Base-by-base conservation (phyloP, 1,139 yeast species). In the Candida mesenterica region DNA sequence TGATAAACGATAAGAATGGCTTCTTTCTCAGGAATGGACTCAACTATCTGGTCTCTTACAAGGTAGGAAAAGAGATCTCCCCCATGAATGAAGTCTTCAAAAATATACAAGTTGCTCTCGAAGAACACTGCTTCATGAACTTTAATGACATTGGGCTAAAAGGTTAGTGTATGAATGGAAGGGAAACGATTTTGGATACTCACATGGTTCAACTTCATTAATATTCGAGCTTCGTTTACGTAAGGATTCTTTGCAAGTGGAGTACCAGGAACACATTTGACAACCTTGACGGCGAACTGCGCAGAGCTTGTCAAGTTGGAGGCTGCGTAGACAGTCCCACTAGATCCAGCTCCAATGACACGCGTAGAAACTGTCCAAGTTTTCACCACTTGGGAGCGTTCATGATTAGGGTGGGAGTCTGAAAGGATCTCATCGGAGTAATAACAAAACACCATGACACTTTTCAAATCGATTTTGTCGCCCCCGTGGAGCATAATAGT, bases 21-120 rank as follows among this genome's bases (percentile, higher is more conserved):
- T 45, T 80, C 84, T 17, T 68, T 64, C 47, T 79, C 86, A 1
- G 78, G 62, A 1, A 80, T 45, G 1, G 76, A 52, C 2, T 57
- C 49, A 14, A 74, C 49, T 12, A 57, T 50, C 17, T 61, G 60
- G 3, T 71, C 73, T 33, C 65, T 63, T 0, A 76, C 67, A 18
- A 81, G 52, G 45, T 79, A 81, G 0, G 85, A 77, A 44, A 79
- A 79, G 12, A 81, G 55, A 47, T 82, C 89, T 0, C 88, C 88
- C 1, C 88, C 88, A 38, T 75, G 65, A 4, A 74, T 51, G 15
- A 33, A 19, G 43, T 32, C 31, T 48, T 77, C 77, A 44, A 74
- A 75, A 7, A 78, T 67, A 36, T 66, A 71, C 2, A 71, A 41
- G 10, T 71, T 48, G 33, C 70, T 44, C 25, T 67, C 34, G 30